phyloP scores from a whole-genome alignment of 2,329 filamentous ascomycete genomes.

The Tolypocladium sp. region DNA sequence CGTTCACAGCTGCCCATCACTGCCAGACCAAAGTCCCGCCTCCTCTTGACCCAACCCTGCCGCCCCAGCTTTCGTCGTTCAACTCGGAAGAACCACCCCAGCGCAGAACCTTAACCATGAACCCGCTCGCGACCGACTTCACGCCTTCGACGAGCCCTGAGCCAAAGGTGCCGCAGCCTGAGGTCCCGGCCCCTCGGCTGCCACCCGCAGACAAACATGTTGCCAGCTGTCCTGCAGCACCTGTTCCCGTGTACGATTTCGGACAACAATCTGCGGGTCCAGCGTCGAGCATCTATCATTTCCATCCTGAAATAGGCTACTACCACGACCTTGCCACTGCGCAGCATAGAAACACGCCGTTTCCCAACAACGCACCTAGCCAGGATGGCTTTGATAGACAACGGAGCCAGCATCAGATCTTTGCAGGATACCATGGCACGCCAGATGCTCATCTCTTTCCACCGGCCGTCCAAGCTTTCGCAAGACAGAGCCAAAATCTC shows the following conservation, averaged over 20 bases:
- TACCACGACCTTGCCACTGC: not conserved
- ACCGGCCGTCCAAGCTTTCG: not conserved
- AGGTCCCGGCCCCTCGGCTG: not conserved
- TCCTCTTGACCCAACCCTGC: not conserved
- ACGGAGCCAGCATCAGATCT: not conserved
- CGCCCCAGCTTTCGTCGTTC: not conserved
- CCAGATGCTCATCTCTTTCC: no score
- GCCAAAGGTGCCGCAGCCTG: not conserved
- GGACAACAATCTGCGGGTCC: not conserved
- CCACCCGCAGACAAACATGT: not conserved
- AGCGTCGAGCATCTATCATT: not conserved
- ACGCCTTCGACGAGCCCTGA: constrained; percentile 8
- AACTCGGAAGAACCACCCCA: not conserved
- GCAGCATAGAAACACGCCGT: no score
- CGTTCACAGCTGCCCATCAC: not conserved
- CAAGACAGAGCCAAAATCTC: not conserved
- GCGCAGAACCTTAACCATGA: constrained; percentile 10
- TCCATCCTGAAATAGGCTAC: not conserved
- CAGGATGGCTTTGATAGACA: not conserved
- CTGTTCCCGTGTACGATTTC: not conserved
- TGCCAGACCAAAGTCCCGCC: not conserved
- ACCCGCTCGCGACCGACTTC: constrained; percentile 18
- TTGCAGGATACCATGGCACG: not conserved
- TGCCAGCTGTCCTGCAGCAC: not conserved
- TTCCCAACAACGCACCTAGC: not conserved